phyloP scores from a whole-genome alignment of 192 early-diverging fungal genomes.

The Cetraspora pellucida region DNA sequence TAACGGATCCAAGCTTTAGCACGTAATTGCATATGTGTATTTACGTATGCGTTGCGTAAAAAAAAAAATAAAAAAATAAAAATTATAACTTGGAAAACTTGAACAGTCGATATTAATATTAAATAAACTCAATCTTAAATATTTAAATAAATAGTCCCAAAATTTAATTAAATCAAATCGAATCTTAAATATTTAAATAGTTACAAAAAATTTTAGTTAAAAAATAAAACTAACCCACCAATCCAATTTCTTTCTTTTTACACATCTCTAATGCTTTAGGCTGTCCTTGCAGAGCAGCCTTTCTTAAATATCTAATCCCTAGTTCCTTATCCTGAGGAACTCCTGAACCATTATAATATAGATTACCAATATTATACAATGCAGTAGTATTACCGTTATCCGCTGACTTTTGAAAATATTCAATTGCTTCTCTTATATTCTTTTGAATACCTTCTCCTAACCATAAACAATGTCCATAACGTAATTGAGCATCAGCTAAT shows the following conservation, averaged over 20 bases:
- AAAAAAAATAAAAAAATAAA: too few relatives aligned
- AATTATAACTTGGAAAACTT: too few relatives aligned
- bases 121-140: too few relatives aligned
- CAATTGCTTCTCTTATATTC: conserved; percentile 10
- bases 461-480: conserved; percentile 36
- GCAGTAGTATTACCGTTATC: conserved; percentile 30
- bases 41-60: too few relatives aligned
- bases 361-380: conserved; percentile 30
- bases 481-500: conserved; percentile 29
- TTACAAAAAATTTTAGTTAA: too few relatives aligned
- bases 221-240: neutral
- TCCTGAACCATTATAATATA: conserved; percentile 28
- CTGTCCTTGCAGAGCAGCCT: conserved; percentile 8
- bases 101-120: too few relatives aligned
- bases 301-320: conserved; percentile 12
- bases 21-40: too few relatives aligned
- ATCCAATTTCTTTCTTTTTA: neutral
- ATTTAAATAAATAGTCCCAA: too few relatives aligned
- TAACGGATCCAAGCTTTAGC: too few relatives aligned
- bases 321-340: conserved; percentile 14
- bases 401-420: conserved; percentile 26
- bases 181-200: too few relatives aligned
- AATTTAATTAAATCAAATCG: too few relatives aligned
- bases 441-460: conserved; percentile 20
- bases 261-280: conserved; percentile 21